Base-by-base conservation (phyloP, 371 early-diverging fungal species). In the Mortierella sp. region DNA sequence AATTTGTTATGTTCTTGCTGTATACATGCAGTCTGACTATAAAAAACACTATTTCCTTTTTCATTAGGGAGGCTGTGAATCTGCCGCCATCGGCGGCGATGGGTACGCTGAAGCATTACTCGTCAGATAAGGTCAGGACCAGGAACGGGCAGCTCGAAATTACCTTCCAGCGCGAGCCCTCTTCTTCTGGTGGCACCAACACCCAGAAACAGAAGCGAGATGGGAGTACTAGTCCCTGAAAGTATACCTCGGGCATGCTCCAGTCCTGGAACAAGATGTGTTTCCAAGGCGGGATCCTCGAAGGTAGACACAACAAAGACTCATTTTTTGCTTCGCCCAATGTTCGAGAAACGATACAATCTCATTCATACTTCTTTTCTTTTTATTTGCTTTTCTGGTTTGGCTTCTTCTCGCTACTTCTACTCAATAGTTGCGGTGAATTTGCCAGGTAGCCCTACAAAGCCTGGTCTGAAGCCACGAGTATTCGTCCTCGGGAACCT, bases 241-340 rank as follows among this genome's bases (percentile, higher is more conserved):
- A 85, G 39, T 91, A 86, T 77, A 87, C 86, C 14, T 87, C 87
- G 43, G 88, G 88, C 8, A 91, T 91, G 91, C 79, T 90, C 55
- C 90, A 90, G 76, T 85, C 86, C 48, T 91, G 91, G 91, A 91
- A 91, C 80, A 91, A 91, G 78, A 71, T 90, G 39, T 91, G 91
- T 84, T 90, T 91, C 78, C 88, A 87, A 66, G 91, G 91, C 63
- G 91, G 90, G 1, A 79, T 88, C 37, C 64, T 91, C 13, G 91
- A 91, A 85, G 79, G 86, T 86, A 77, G 66, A 7, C 31, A 11
- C 6, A 50, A 22, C 16, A 48, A 48, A 52, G 5, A 4, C 2
- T 6, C 52, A 22, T 19, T 19, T 14, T 10, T 31, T 53, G 22
- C 26, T 5, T 26, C 11, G 9, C 2, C 1, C 26, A 4, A 6